Evolutionary conservation across 352 stramenopile genomes (phyloP), one percentile per base, ranked within the genome.

Genomic region (Thalassiosira oceanica): DNA sequence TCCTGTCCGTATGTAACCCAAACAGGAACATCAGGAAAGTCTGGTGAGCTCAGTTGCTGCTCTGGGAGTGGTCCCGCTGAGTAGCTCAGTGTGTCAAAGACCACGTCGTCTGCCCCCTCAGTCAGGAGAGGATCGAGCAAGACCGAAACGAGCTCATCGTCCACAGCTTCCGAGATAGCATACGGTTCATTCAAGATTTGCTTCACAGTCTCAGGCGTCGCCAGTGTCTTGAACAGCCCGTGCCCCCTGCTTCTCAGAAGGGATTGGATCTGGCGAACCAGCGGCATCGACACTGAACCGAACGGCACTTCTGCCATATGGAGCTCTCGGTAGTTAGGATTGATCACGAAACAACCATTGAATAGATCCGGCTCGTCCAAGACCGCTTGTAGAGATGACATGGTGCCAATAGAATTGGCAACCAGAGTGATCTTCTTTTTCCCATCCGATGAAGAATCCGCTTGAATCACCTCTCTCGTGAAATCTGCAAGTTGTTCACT

Each of bases 31-130:
- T 83, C 74, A 1, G 71, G 77, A 54, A 84, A 85, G 1, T 54
- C 10, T 0, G n/a, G 6, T 0, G 52, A 67, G 2, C 44, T 36
- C 2, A 92, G 54, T 41, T 88, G 80, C 48, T 88, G 80, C 66
- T 92, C 85, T 6, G 85, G 85, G n/a, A 92, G 56, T 16, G 85
- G 85, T 37, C 85, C 85, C 6, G 85, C 83, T 21, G 65, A 85
- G 56, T 92, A 92, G 1, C 51, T 78, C 20, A 92, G 45, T 5
- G 81, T 89, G 54, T 92, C 85, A 61, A 92, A 92, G 0, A 92
- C 85, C 2, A 92, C 76, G 5, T 89, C 70, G 51, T 73, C 76
- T 23, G 80, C 74, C 37, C 85, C 85, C n/a, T 53, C 13, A 10
- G 82, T 86, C 33, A 92, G 61, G 0, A 92, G 55, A 16, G 85